These are phyloP conservation scores for Teunomyces lycoperdinae DNA, from an alignment of 805 yeast genomes.

Conservation along the genomic window DNA sequence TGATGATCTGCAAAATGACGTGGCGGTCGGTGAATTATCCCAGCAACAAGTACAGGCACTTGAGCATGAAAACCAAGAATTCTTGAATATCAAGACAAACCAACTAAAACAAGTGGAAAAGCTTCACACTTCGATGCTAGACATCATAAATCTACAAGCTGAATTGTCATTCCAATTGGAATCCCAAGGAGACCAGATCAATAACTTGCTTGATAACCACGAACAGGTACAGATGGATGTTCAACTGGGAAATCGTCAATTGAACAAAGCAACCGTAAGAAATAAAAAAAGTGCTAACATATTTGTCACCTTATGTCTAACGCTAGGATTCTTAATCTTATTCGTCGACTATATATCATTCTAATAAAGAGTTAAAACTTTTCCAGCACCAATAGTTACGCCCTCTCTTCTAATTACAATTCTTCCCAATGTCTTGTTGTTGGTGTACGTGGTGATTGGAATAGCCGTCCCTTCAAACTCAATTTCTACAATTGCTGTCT, in stretches of 20 bases:
- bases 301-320: constrained; percentile 52
- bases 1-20: constrained; percentile 9
- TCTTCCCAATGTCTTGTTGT: constrained; percentile 57
- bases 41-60: constrained; percentile 59
- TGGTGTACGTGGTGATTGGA: constrained; percentile 50
- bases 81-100: constrained; percentile 53
- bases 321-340: constrained; percentile 55
- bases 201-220: constrained; percentile 61
- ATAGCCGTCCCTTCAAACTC: constrained; percentile 47
- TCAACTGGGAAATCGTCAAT: constrained; percentile 64
- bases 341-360: constrained; percentile 47
- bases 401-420: constrained; percentile 72
- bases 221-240: constrained; percentile 65
- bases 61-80: constrained; percentile 56
- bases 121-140: constrained; percentile 62
- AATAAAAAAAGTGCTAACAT: constrained; percentile 58
- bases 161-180: constrained; percentile 73
- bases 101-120: constrained; percentile 59
- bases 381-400: constrained; percentile 65
- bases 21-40: constrained; percentile 22
- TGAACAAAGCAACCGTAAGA: constrained; percentile 63
- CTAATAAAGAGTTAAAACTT: constrained; percentile 25
- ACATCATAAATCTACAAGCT: constrained; percentile 70
- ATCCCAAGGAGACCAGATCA: constrained; percentile 68
- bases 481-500: constrained; percentile 56